Conservation (phyloP, 495 filamentous ascomycete genomes). For the Delitschia confertaspora region DNA sequence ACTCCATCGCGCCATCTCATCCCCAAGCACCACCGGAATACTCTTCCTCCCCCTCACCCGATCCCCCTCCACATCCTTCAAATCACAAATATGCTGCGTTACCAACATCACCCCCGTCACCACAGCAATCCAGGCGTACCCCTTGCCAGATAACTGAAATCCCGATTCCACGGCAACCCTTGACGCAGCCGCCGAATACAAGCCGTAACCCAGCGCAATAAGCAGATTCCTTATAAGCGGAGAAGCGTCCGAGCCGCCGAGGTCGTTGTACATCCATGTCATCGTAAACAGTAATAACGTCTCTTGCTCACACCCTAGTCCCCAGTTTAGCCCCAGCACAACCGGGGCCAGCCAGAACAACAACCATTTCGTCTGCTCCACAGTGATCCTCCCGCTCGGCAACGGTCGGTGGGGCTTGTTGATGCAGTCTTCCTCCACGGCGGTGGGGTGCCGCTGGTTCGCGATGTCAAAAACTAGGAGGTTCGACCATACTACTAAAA, state of each 20-base stretch:
- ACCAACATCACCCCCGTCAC: slow-evolving; percentile 2
- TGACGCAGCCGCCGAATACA: neutral
- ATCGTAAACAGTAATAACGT: neutral
- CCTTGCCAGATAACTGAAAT: neutral
- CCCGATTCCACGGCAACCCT: neutral
- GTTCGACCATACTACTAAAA: slow-evolving; percentile 1
- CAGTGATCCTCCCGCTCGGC: slow-evolving; percentile 3
- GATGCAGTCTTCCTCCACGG: slow-evolving; percentile 7
- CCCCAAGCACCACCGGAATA: slow-evolving; percentile 14
- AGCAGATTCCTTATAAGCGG: slow-evolving; percentile 9
- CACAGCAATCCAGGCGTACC: slow-evolving; percentile 8
- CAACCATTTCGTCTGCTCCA: neutral
- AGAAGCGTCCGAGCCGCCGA: slow-evolving; percentile 4
- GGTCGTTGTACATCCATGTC: slow-evolving; percentile 21
- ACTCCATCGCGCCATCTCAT: slow-evolving; percentile 6
- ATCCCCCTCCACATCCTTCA: slow-evolving; percentile 16
- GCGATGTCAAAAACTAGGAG: slow-evolving; percentile 14
- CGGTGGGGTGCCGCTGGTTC: slow-evolving; percentile 10
- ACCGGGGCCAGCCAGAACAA: neutral
- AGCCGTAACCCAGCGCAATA: slow-evolving; percentile 8
- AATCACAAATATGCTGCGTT: slow-evolving; percentile 10
- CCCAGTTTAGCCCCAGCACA: neutral
- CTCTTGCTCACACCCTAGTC: neutral
- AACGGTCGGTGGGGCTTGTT: slow-evolving; percentile 16
- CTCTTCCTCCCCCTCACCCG: slow-evolving; percentile 3